Evolutionary conservation across 805 yeast species (phyloP).

Genomic region (Candida berthetii): DNA sequence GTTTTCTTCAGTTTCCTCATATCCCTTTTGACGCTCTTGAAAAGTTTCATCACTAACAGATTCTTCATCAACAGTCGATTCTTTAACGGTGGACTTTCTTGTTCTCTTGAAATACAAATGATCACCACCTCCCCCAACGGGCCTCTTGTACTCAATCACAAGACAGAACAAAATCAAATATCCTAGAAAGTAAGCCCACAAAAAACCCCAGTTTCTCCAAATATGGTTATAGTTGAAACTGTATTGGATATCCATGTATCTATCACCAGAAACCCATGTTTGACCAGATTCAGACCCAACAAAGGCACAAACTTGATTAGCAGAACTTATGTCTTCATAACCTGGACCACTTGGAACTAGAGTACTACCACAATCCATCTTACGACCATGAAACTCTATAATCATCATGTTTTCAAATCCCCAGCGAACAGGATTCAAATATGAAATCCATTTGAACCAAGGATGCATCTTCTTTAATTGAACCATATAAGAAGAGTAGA

Average conservation of each 20-base stretch:
- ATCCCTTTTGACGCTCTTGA: constrained; percentile 3
- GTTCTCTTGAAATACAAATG: constrained; percentile 50
- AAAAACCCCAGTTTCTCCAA: constrained; percentile 79
- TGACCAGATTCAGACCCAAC: constrained; percentile 57
- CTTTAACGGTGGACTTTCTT: neutral
- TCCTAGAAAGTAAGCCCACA: constrained; percentile 45
- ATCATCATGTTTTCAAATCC: constrained; percentile 60
- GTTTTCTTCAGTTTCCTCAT: constrained; percentile 6
- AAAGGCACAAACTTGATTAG: constrained; percentile 48
- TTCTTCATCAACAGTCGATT: constrained; percentile 5
- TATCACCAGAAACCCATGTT: constrained; percentile 49
- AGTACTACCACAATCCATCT: constrained; percentile 46
- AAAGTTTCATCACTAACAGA: neutral
- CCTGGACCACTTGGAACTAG: constrained; percentile 56
- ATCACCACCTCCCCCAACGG: constrained; percentile 25
- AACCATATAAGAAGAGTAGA: constrained; percentile 64
- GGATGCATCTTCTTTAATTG: constrained; percentile 57
- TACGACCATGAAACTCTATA: constrained; percentile 55
- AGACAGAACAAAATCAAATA: constrained; percentile 46
- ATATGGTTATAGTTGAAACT: constrained; percentile 49
- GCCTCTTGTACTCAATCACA: constrained; percentile 47
- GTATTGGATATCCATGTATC: constrained; percentile 42
- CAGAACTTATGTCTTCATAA: constrained; percentile 32
- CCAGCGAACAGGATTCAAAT: constrained; percentile 49
- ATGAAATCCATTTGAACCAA: constrained; percentile 68